Conservation (phyloP, 2,329 filamentous ascomycete species). For the Corynespora cassiicola region DNA sequence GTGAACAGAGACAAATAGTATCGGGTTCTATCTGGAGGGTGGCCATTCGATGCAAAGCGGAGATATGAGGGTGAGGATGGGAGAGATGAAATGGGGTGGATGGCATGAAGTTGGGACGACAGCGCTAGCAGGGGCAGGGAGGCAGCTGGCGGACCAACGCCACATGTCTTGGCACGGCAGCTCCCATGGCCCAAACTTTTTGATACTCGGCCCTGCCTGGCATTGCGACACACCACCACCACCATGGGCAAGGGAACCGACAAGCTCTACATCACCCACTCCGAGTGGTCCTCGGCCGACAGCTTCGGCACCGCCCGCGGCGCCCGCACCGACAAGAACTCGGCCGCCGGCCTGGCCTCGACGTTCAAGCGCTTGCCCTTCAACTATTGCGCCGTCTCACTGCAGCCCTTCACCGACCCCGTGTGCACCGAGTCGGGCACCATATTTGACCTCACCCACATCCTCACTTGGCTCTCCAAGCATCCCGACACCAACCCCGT, state of each 20-base stretch:
- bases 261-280: slow-evolving; percentile 80
- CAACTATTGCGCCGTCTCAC: slow-evolving; percentile 95
- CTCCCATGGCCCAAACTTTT: no score
- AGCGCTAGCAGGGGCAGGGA: no score
- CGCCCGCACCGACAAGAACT: slow-evolving; percentile 64
- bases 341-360: slow-evolving; percentile 56
- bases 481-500: slow-evolving; percentile 93
- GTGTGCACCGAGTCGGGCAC: slow-evolving; percentile 89
- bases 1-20: no score
- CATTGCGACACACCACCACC: no score
- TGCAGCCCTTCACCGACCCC: slow-evolving; percentile 93
- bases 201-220: no score
- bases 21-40: no score
- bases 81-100: no score
- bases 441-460: slow-evolving; percentile 95
- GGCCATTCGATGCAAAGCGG: no score
- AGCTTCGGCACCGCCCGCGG: slow-evolving; percentile 83
- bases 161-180: no score
- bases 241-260: slow-evolving; percentile 50
- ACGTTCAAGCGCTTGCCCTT: slow-evolving; percentile 90
- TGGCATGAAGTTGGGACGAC: no score
- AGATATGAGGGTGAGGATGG: no score
- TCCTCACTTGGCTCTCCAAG: slow-evolving; percentile 91
- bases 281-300: slow-evolving; percentile 93
- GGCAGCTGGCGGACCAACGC: no score